These are phyloP conservation scores for Lactarius sp. DNA, from an alignment of 768 basidiomycete genomes.

Conservation along the genomic window DNA sequence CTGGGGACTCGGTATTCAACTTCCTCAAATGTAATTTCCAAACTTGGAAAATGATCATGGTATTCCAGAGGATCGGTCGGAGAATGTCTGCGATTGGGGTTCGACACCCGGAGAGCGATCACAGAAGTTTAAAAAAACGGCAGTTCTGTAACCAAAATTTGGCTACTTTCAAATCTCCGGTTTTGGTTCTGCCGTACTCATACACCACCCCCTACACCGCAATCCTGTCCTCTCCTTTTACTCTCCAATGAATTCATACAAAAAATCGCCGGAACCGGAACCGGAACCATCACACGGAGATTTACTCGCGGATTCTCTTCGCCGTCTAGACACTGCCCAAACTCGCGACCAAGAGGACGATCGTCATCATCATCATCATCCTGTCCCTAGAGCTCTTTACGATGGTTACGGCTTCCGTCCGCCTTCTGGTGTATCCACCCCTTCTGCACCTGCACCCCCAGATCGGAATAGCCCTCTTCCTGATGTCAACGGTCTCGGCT, in stretches of 20 bases:
- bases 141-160: slow-evolving; percentile 7
- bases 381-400: slow-evolving; percentile 29
- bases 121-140: slow-evolving; percentile 15
- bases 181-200: not conserved
- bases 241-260: not conserved
- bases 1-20: slow-evolving; percentile 3
- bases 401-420: slow-evolving; percentile 84
- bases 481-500: slow-evolving; percentile 75
- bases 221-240: not conserved
- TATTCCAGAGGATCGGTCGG: slow-evolving; percentile 2
- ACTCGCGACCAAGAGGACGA: slow-evolving; percentile 2
- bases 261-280: not conserved
- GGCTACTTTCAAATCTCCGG: slow-evolving; percentile 21
- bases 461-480: slow-evolving; percentile 36
- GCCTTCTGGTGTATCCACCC: slow-evolving; percentile 63
- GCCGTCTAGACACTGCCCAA: slow-evolving; percentile 7
- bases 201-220: not conserved
- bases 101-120: slow-evolving; percentile 16
- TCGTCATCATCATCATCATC: not conserved
- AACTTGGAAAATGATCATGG: not conserved
- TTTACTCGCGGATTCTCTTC: slow-evolving; percentile 16
- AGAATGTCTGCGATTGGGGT: slow-evolving; percentile 6
- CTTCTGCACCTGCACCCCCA: slow-evolving; percentile 35
- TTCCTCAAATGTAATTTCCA: slow-evolving; percentile 17
- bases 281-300: slow-evolving; percentile 14